phyloP scores from a whole-genome alignment of 2,329 filamentous ascomycete species.

The Drechslerella dactyloides region DNA sequence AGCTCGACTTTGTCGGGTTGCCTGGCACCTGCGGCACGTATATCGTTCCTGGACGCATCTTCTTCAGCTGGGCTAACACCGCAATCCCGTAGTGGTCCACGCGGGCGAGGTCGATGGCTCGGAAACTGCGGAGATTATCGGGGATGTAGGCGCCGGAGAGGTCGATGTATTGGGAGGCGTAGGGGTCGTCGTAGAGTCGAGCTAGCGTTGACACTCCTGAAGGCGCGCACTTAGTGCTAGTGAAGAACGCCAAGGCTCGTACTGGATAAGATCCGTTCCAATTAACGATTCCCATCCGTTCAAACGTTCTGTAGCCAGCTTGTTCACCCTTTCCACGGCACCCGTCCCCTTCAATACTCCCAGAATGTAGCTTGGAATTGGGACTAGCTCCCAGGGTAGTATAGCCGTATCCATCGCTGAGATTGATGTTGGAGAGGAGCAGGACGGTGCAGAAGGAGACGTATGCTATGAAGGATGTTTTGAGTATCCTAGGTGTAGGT shows the following conservation, averaged over 20 bases:
- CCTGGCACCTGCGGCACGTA: conserved; percentile 18
- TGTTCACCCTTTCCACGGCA: conserved; percentile 9
- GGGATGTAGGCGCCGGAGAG: conserved; percentile 23
- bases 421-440: background rate
- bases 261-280: conserved; percentile 17
- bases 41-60: conserved; percentile 31
- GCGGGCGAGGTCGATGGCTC: conserved; percentile 4
- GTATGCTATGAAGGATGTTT: too few relatives aligned
- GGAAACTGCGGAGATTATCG: conserved; percentile 1
- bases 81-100: background rate
- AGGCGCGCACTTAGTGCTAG: background rate
- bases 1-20: conserved; percentile 19
- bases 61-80: conserved; percentile 3
- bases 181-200: conserved; percentile 21
- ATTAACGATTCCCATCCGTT: conserved; percentile 31
- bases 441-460: background rate
- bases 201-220: background rate
- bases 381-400: background rate
- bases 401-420: conserved; percentile 11
- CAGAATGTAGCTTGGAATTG: background rate
- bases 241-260: conserved; percentile 24
- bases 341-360: background rate
- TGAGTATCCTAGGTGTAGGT: background rate
- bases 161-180: conserved; percentile 25
- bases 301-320: background rate